Conservation (phyloP, 2,329 filamentous ascomycete species). For the Ophiostoma ulmi region DNA sequence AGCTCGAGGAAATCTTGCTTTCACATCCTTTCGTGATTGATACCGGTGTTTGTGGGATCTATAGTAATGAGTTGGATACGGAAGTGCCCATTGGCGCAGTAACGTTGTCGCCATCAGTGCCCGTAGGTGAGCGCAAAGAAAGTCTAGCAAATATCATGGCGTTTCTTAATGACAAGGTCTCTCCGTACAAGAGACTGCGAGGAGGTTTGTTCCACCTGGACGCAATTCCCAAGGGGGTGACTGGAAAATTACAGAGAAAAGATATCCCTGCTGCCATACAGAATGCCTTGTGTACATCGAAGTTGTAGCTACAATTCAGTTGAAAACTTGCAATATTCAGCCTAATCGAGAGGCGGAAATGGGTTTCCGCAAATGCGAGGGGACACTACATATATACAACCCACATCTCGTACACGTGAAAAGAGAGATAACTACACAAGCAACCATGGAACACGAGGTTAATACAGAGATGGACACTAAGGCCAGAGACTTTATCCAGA, state of each 20-base stretch:
- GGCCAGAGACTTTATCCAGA: not conserved
- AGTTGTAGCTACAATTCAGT: not conserved
- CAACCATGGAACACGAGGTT: not conserved
- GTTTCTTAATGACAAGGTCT: not conserved
- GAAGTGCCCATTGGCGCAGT: not conserved
- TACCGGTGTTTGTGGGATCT: not conserved
- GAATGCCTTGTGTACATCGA: not conserved
- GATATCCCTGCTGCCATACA: not conserved
- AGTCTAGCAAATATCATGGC: not conserved
- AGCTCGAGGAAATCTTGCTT: slow-evolving; percentile 29
- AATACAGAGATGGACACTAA: not conserved
- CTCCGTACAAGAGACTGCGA: not conserved
- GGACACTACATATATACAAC: not conserved
- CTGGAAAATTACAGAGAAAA: not conserved
- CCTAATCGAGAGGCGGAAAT: not conserved
- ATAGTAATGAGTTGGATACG: not conserved
- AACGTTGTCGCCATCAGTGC: not conserved
- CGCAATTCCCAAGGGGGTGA: not conserved
- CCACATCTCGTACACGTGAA: not conserved
- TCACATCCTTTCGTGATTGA: not conserved
- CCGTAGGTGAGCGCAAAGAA: not conserved
- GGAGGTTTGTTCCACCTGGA: not conserved
- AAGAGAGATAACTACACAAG: no score
- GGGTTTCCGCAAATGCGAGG: not conserved
- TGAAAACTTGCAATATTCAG: not conserved